These are phyloP conservation scores for Aureobasidium sp. DNA, from an alignment of 2,329 filamentous ascomycete genomes.

Conservation along the genomic window DNA sequence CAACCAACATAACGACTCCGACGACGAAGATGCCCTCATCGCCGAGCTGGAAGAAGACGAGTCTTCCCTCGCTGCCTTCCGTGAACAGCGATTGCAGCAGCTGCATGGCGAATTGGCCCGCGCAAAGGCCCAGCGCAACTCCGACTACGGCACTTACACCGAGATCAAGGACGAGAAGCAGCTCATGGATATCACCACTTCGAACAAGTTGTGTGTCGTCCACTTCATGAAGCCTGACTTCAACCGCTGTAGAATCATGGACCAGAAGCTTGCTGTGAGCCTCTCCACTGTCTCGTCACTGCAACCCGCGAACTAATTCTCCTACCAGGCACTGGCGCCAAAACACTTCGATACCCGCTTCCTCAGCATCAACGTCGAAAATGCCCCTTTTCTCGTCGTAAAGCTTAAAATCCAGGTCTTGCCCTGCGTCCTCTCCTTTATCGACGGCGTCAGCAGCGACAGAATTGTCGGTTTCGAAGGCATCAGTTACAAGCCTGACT, in stretches of 20 bases:
- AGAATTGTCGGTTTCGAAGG: slow-evolving; percentile 55
- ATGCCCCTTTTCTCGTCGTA: slow-evolving; percentile 52
- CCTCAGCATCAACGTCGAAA: slow-evolving; percentile 53
- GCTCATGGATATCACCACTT: slow-evolving; percentile 55
- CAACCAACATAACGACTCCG: slow-evolving; percentile 36
- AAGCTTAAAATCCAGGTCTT: slow-evolving; percentile 52
- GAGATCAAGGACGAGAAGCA: slow-evolving; percentile 53
- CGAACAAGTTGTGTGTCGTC: slow-evolving; percentile 50
- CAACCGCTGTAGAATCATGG: slow-evolving; percentile 55
- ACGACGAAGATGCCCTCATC: slow-evolving; percentile 55
- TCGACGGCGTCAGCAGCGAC: slow-evolving; percentile 49
- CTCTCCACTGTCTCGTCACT: neutral
- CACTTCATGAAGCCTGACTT: slow-evolving; percentile 62
- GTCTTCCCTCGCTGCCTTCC: slow-evolving; percentile 46
- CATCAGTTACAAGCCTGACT: slow-evolving; percentile 46
- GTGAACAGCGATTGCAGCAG: slow-evolving; percentile 51
- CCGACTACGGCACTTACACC: slow-evolving; percentile 47
- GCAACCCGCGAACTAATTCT: neutral
- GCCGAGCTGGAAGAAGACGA: slow-evolving; percentile 48
- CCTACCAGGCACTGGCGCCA: slow-evolving; percentile 37
- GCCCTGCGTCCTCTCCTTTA: slow-evolving; percentile 52
- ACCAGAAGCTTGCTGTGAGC: slow-evolving; percentile 46
- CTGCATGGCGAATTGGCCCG: slow-evolving; percentile 50
- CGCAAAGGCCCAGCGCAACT: slow-evolving; percentile 45
- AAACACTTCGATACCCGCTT: slow-evolving; percentile 55